Evolutionary conservation across 2,329 filamentous ascomycete genomes (phyloP).

Genomic region (Acrodontium crateriforme): DNA sequence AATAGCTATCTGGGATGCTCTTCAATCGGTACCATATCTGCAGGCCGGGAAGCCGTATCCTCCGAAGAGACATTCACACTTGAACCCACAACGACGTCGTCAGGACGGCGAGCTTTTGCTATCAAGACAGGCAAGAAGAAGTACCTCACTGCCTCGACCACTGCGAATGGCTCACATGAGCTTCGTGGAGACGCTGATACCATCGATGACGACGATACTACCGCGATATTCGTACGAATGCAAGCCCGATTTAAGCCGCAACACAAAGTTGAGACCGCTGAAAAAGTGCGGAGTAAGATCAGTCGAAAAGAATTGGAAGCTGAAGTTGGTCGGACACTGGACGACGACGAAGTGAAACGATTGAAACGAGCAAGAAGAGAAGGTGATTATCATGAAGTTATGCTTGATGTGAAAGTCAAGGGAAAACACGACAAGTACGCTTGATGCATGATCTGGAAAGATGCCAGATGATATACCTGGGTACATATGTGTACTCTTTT

Average conservation of each 20-base stretch:
- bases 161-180: too few species aligned
- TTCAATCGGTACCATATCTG: conserved; percentile 64
- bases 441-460: conserved; percentile 9
- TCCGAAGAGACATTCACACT: conserved; percentile 68
- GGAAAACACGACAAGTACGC: conserved; percentile 80
- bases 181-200: too few species aligned
- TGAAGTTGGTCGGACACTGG: conserved; percentile 17
- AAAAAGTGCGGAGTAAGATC: conserved; percentile 73
- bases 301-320: conserved; percentile 52
- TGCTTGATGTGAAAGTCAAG: conserved; percentile 81
- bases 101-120: conserved; percentile 29
- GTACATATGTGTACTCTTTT: too few species aligned
- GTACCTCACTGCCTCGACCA: too few species aligned
- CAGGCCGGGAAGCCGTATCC: conserved; percentile 67
- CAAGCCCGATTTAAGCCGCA: conserved; percentile 87
- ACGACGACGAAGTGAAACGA: conserved; percentile 70
- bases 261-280: conserved; percentile 65
- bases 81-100: conserved; percentile 47
- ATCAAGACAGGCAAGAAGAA: conserved; percentile 49
- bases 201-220: conserved; percentile 52
- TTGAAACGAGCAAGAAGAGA: conserved; percentile 73
- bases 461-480: not conserved
- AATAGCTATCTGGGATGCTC: conserved; percentile 74
- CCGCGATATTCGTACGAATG: conserved; percentile 74
- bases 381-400: conserved; percentile 76